Evolutionary conservation across 768 basidiomycete genomes (phyloP).

Genomic region (Suillus variegatus): DNA sequence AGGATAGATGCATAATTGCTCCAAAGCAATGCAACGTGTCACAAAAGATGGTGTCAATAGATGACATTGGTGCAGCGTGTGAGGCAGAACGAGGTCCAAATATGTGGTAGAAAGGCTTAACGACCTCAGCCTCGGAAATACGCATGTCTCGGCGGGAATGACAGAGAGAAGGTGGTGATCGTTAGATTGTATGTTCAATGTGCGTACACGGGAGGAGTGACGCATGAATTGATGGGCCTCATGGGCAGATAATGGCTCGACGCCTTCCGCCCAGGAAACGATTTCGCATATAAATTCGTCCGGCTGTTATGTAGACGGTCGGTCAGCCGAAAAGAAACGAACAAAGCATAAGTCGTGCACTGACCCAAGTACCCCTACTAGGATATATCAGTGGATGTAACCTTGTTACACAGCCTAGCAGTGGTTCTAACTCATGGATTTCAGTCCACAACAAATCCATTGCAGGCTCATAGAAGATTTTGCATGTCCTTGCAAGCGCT

Average conservation of each 20-base stretch:
- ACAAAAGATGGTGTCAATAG: too few relatives aligned
- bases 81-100: background rate
- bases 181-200: rapidly evolving
- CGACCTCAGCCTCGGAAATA: background rate
- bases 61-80: constrained; percentile 19
- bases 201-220: background rate
- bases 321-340: background rate
- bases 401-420: background rate
- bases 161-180: background rate
- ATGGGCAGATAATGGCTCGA: background rate
- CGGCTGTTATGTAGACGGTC: background rate
- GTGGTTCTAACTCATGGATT: background rate
- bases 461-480: background rate
- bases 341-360: background rate
- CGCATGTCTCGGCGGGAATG: background rate
- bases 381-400: background rate
- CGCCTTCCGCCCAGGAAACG: background rate
- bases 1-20: background rate
- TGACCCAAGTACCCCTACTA: background rate
- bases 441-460: background rate
- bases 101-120: background rate
- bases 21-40: background rate
- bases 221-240: background rate
- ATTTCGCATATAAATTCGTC: rapidly evolving
- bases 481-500: background rate